A percentile compares a stretch with the other conserved stretches of the same genome.
Evolutionary conservation across 345 rosid species (phyloP).

Genomic region (Geranium rotundifolium): DNA sequence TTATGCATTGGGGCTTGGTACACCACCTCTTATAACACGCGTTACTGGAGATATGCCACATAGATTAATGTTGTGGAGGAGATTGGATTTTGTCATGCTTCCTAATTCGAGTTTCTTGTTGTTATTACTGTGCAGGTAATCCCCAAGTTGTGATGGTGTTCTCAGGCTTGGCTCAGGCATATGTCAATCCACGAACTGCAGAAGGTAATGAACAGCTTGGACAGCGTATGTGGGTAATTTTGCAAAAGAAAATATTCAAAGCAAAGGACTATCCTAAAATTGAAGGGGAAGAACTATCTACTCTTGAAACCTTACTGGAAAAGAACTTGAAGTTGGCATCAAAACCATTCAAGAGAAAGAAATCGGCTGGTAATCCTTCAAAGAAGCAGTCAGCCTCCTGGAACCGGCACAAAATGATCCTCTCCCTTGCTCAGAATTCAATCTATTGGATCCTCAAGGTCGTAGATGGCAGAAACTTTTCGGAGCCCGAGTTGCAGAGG

Average conservation of each 20-base stretch:
- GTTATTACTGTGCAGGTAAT: conserved; percentile 36
- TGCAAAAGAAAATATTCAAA: conserved; percentile 80
- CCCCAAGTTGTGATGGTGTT: conserved; percentile 79
- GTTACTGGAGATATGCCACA: not conserved
- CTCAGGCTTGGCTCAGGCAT: conserved; percentile 66
- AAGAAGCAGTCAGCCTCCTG: conserved; percentile 62
- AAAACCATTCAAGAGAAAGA: conserved; percentile 80
- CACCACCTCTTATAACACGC: not conserved
- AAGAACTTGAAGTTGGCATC: conserved; percentile 74
- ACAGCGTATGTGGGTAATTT: conserved; percentile 87
- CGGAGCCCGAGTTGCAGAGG: conserved; percentile 46
- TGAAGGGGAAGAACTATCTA: conserved; percentile 37
- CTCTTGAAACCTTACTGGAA: conserved; percentile 58
- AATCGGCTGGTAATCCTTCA: conserved; percentile 40
- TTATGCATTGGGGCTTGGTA: not conserved
- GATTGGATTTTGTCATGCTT: not conserved
- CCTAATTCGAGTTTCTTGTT: not conserved
- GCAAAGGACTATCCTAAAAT: conserved; percentile 63
- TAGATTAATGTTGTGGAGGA: not conserved
- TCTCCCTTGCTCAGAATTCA: conserved; percentile 64
- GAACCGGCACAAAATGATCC: conserved; percentile 64
- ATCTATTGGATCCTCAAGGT: conserved; percentile 72
- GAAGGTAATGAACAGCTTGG: conserved; percentile 86
- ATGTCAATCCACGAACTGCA: conserved; percentile 55
- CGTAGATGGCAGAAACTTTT: conserved; percentile 46